Base-by-base conservation (phyloP, 352 stramenopile genomes). In the Bremia lactucae region DNA sequence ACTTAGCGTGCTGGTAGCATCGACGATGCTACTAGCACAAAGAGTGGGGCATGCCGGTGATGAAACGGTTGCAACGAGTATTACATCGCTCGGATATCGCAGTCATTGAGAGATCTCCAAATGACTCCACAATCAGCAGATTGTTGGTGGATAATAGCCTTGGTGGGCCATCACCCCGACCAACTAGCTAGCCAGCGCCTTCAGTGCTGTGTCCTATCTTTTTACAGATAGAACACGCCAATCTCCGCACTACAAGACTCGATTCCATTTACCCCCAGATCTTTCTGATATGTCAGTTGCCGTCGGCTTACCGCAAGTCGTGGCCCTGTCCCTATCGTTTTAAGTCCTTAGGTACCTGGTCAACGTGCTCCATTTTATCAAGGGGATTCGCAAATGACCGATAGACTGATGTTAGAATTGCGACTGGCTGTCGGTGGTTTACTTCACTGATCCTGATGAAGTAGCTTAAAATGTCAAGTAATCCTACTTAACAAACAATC, bases 291-390 rank as follows among this genome's bases (percentile, higher is more conserved):
- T 13, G 31, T 28, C 19, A 39, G 5, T 40, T 35, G 23, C 33
- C 39, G 15, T 49, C 42, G 15, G 40, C 35, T 51, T 52, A 59
- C 44, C 40, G 34, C 39, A 9, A 21, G 13, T 52, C 29, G 41
- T 34, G 14, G 25, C 16, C 39, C 20, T 31, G 31, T 41, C 6
- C 3, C 18, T 44, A 40, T 24, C 42, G 33, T 6, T 41, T 11
- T n/a, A 10, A 19, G 29, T 33, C 44, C 36, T 16, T n/a, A 33
- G 40, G 41, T 86, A 86, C 73, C 72, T 86, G 73, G 46, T 86
- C 73, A 76, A 86, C 63, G 71, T 86, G 73, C 70, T 86, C 73
- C 73, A 86, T 86, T 53, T 61, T 83, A 36, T 63, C 59, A 53
- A 67, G 57, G 58, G 59, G 50, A 62, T 68, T 68, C 51, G 36